Evolutionary conservation across 2,329 filamentous ascomycete species (phyloP), one percentile per base, ranked within the genome.

Genomic region (Dothideomycetidae sp.): DNA sequence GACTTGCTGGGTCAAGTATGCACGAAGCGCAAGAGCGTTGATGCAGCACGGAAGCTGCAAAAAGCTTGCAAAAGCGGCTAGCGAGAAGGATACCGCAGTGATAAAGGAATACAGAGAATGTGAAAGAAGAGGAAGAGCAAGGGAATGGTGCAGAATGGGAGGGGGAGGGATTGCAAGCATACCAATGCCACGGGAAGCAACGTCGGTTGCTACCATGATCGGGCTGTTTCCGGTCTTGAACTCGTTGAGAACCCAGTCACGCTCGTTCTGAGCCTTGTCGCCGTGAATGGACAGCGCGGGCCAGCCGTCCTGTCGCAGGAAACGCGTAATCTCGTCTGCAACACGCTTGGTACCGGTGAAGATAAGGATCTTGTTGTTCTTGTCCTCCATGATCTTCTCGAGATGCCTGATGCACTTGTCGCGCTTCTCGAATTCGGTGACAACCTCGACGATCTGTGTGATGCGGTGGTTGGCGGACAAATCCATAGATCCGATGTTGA

Each of bases 161-260:
- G 48, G 54, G 54, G 54, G 52, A 57, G 66, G 63, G 61, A 65
- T 66, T 66, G 71, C 68, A 75, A 81, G 88, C 85, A 93, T 92
- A 94, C 90, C 90, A 68, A 98, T 94, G 84, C 90, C 90, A 86
- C 90, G 90, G 59, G 90, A 96, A 67, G 90, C 90, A 67, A 98
- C 90, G 59, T 96, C 90, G 50, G 90, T 98, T 67, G 90, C 90
- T 68, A 98, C 90, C 86, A 98, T 93, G 76, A 98, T 93, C 59
- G 90, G 90, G 68, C 85, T 93, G 73, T 96, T 94, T 67, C 85
- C 86, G 48, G 82, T 83, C 78, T 96, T 98, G 77, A 98, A 98
- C 64, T 96, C 88, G 63, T 96, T 92, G 59, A 98, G 72, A 54
- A 96, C 90, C 85, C 90, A 96, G 63, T 96, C 90, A 69, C 90